phyloP scores from a whole-genome alignment of 1,284 basidiomycete genomes.

The Rhodotorula sp. region DNA sequence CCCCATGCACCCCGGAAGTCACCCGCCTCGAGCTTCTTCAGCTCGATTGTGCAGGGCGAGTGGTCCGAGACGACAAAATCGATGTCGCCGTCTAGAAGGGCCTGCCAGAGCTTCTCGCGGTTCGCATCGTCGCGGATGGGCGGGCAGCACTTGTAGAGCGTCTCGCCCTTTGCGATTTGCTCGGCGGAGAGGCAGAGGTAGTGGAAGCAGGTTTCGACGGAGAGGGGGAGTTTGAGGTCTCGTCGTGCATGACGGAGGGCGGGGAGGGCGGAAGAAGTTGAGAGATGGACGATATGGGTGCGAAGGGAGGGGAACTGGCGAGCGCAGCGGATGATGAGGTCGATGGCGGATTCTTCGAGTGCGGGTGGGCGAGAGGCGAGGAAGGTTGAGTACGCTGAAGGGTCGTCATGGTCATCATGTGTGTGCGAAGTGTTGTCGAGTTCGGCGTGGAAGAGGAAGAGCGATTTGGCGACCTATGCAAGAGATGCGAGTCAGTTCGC shows the following conservation, averaged over 20 bases:
- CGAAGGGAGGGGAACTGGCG: slow-evolving; percentile 63
- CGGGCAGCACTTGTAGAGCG: slow-evolving; percentile 82
- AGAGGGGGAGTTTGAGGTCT: slow-evolving; percentile 57
- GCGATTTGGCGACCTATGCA: slow-evolving; percentile 61
- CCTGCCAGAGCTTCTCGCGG: slow-evolving; percentile 72
- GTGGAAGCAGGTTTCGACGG: slow-evolving; percentile 93
- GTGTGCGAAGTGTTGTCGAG: slow-evolving; percentile 54
- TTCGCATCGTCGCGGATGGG: slow-evolving; percentile 75
- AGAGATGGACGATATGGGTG: slow-evolving; percentile 91
- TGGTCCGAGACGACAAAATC: slow-evolving; percentile 92
- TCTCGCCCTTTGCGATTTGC: slow-evolving; percentile 48
- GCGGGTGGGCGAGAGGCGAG: slow-evolving; percentile 73
- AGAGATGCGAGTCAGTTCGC: neutral
- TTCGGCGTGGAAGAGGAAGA: slow-evolving; percentile 88
- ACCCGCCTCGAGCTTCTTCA: slow-evolving; percentile 75
- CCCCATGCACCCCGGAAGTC: slow-evolving; percentile 89
- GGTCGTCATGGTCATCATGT: slow-evolving; percentile 42
- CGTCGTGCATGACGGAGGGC: slow-evolving; percentile 65
- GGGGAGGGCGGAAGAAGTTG: slow-evolving; percentile 74
- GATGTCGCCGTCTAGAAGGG: slow-evolving; percentile 72
- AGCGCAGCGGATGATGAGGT: slow-evolving; percentile 66
- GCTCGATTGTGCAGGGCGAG: slow-evolving; percentile 75
- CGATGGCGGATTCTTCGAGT: slow-evolving; percentile 65
- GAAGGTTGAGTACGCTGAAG: slow-evolving; percentile 71
- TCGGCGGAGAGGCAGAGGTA: slow-evolving; percentile 69